A percentile compares a stretch with the other conserved stretches of the same genome.
phyloP scores from a whole-genome alignment of 2,329 filamentous ascomycete species.

The Rhynchosporium graminicola region DNA sequence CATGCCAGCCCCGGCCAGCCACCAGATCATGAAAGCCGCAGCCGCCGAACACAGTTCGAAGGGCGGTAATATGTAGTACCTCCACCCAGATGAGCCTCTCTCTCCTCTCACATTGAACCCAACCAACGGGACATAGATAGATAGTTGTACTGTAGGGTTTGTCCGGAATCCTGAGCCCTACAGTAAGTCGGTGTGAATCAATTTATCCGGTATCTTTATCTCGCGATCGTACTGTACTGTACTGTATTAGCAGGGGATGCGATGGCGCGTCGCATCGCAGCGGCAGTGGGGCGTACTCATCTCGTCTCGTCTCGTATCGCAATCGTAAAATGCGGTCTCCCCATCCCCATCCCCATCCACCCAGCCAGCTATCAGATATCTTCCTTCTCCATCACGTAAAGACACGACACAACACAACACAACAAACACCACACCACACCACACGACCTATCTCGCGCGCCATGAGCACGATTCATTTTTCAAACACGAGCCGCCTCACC shows the following conservation, averaged over 20 bases:
- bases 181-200: slow-evolving; percentile 20
- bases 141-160: too few species aligned
- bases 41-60: slow-evolving; percentile 29
- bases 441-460: too few species aligned
- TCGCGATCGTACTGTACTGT: slow-evolving; percentile 1
- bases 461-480: too few species aligned
- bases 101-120: too few species aligned
- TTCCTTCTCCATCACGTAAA: slow-evolving; percentile 18
- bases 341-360: neutral
- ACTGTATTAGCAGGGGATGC: slow-evolving; percentile 15
- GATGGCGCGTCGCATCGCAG: neutral
- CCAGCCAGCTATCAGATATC: slow-evolving; percentile 7
- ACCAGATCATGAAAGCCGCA: slow-evolving; percentile 26
- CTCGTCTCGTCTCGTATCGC: neutral
- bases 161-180: too few species aligned
- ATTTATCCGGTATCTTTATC: neutral
- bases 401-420: slow-evolving; percentile 1
- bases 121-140: too few species aligned
- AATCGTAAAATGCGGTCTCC: neutral
- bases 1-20: slow-evolving; percentile 15
- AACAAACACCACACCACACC: too few species aligned
- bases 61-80: neutral
- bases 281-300: neutral
- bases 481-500: too few species aligned
- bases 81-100: neutral